Base-by-base conservation (phyloP, 192 early-diverging fungal genomes). In the Coemansia sp. region DNA sequence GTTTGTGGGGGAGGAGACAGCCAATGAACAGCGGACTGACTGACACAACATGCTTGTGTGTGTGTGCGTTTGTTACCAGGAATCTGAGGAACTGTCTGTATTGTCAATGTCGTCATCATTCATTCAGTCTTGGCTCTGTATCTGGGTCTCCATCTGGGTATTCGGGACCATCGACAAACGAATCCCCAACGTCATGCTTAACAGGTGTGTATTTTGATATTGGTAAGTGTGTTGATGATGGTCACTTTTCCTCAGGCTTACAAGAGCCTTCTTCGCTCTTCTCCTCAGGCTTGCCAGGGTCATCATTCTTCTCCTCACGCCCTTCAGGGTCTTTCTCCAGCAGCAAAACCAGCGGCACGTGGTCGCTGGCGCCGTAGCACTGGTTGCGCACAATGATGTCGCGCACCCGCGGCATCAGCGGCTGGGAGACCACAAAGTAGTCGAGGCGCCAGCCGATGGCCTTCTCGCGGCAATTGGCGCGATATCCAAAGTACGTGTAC, bases 281-380 rank as follows among this genome's bases (percentile, higher is more conserved):
- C 31, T 27, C 28, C 13, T 41, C 44, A 20, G 44, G 3, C 1
- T 20, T 5, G 44, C 20, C 45, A 23, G 45, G 37, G n/a, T 20
- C 20, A 15, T 33, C 52, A n/a, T 15, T 41, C 38, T 68, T 57
- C 1, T 44, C 59, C 11, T 25, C 55, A 3, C 25, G 48, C 25
- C 25, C 55, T 37, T 81, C 84, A n/a, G n/a, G n/a, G 17, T 54
- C 52, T 14, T 33, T 54, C 30, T 54, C 33, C 30, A 89, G 61
- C 23, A 82, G 70, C 42, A 93, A 45, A 36, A 89, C 84, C 40
- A 95, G 56, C 22, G 93, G 93, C 11, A 92, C 86, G 70, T 95
- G 93, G 62, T 95, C 93, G 79, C 91, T 92, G 20, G 92, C 91
- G 5, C 94, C 94, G 67, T 92, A 95, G 47, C 83, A 85, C 61